These are phyloP conservation scores for Xylariaceae sp. DNA, from an alignment of 2,329 filamentous ascomycete species.

Conservation along the genomic window DNA sequence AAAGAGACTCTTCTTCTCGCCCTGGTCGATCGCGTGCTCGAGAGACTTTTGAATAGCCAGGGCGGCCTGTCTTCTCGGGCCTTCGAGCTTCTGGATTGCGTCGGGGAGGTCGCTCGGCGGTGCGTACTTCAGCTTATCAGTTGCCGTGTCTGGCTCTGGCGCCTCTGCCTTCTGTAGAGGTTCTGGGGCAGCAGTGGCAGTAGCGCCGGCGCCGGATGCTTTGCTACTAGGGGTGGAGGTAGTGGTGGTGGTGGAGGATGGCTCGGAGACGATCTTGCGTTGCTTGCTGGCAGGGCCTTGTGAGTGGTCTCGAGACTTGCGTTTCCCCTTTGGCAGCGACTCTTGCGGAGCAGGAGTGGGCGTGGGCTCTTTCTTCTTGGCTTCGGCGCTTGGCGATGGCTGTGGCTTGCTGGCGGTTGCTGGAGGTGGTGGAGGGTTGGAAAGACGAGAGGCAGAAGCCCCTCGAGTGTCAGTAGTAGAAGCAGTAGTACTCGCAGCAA, in stretches of 20 bases:
- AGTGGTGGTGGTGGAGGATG: constrained; percentile 18
- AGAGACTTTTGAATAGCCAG: constrained; percentile 70
- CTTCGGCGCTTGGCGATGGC: constrained; percentile 36
- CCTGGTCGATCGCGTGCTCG: constrained; percentile 59
- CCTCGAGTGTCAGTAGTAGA: too few species aligned
- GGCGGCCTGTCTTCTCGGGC: constrained; percentile 65
- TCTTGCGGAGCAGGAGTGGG: constrained; percentile 33
- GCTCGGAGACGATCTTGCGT: constrained; percentile 52
- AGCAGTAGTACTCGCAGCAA: too few species aligned
- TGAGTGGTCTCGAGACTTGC: constrained; percentile 57
- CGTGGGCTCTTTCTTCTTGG: constrained; percentile 44
- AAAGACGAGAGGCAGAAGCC: too few species aligned
- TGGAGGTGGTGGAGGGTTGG: constrained; percentile 19
- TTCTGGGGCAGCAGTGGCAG: not conserved
- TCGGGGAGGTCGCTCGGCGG: constrained; percentile 52
- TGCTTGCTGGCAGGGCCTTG: constrained; percentile 48
- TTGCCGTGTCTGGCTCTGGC: constrained; percentile 33
- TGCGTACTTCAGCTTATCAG: constrained; percentile 41
- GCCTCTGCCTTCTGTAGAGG: constrained; percentile 32
- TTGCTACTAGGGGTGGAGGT: too few species aligned
- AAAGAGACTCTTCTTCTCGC: constrained; percentile 65
- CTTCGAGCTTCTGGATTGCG: constrained; percentile 55
- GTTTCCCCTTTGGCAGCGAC: constrained; percentile 46
- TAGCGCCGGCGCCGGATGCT: too few species aligned
- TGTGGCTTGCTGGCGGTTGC: constrained; percentile 40